Evolutionary conservation across 176 grass and related monocot species (phyloP).

Genomic region (Leersia perrieri): DNA sequence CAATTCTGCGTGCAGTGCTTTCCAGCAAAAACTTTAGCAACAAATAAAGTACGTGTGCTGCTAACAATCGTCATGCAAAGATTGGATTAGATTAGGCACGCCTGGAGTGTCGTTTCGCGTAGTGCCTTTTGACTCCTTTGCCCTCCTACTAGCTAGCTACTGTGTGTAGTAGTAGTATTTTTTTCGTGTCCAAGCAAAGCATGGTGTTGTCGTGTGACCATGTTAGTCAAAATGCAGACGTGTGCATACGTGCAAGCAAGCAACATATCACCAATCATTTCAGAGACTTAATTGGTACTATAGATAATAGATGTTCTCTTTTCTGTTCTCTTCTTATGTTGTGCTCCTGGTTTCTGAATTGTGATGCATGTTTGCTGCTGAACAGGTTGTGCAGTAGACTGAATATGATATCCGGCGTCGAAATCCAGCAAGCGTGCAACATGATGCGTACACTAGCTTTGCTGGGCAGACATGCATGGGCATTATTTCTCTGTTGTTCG

Average conservation of each 20-base stretch:
- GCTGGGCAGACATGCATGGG: neutral
- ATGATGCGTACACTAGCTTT: no score
- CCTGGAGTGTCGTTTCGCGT: constrained; percentile 36
- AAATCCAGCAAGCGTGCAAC: neutral
- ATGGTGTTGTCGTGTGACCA: constrained; percentile 7
- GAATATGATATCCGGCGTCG: neutral
- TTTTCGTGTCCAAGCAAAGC: neutral
- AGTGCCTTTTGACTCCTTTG: constrained; percentile 33
- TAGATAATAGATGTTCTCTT: neutral
- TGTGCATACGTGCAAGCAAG: neutral
- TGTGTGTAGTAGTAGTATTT: neutral
- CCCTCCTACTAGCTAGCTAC: neutral
- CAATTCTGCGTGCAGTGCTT: constrained; percentile 35
- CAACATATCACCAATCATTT: constrained; percentile 10
- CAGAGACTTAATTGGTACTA: neutral
- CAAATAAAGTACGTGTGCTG: neutral
- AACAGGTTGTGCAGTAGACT: neutral
- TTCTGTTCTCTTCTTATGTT: neutral
- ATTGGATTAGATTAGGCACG: constrained; percentile 12
- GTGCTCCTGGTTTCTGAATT: neutral
- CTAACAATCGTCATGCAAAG: neutral
- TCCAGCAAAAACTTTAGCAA: constrained; percentile 31
- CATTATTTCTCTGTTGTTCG: neutral
- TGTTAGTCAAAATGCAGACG: constrained; percentile 17
- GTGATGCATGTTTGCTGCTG: neutral